Evolutionary conservation across 2,329 filamentous ascomycete genomes (phyloP).

Genomic region (Neofusicoccum ribis): DNA sequence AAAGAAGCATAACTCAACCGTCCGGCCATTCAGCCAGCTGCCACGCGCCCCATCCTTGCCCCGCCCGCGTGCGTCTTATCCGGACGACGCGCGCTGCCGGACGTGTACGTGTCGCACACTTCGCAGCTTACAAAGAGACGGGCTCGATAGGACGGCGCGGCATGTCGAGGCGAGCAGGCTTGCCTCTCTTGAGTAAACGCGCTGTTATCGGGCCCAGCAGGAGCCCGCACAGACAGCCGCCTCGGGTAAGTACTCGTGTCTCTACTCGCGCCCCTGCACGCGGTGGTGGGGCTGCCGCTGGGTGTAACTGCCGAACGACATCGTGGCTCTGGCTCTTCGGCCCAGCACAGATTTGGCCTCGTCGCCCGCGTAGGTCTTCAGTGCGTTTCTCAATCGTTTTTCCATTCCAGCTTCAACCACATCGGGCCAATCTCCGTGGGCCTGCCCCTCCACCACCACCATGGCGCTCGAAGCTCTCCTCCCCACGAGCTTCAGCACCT

Average conservation of each 20-base stretch:
- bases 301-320: background rate
- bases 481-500: background rate
- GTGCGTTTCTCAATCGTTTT: background rate
- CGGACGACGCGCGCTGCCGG: background rate
- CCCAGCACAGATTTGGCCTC: background rate
- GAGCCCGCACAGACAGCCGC: background rate
- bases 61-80: background rate
- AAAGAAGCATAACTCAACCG: background rate
- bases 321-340: background rate
- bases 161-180: background rate
- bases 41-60: background rate
- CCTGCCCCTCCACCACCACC: background rate
- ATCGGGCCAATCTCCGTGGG: too few relatives aligned
- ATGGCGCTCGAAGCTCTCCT: background rate
- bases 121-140: background rate
- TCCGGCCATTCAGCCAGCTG: background rate
- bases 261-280: background rate
- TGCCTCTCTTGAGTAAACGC: background rate
- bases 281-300: background rate
- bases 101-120: too few relatives aligned
- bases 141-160: background rate
- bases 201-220: background rate
- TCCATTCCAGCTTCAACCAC: background rate
- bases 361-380: background rate
- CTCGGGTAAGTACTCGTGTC: background rate